These are phyloP conservation scores for Cicer pinnatifidum DNA, from an alignment of 306 rosid species.

Conservation along the genomic window DNA sequence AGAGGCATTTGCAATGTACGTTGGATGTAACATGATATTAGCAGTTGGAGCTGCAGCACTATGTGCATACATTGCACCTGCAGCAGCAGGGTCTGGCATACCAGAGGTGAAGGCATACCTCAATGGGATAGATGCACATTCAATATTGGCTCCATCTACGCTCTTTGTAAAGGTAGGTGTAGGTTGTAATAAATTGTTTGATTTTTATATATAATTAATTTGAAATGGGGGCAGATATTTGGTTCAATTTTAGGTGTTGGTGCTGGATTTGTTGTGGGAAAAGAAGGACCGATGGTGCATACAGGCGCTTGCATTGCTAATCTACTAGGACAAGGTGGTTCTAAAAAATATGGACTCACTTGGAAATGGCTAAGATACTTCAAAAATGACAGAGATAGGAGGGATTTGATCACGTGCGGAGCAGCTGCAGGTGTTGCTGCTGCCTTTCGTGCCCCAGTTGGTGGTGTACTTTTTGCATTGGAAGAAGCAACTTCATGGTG, in stretches of 20 bases:
- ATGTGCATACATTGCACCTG: conserved; percentile 77
- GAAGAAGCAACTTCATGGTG: too few relatives aligned
- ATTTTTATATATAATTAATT: neutral
- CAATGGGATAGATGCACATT: conserved; percentile 73
- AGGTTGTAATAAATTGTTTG: neutral
- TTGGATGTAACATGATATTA: conserved; percentile 58
- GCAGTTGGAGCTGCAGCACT: conserved; percentile 64
- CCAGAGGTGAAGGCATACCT: conserved; percentile 95
- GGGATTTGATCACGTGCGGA: conserved; percentile 83
- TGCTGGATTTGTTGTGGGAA: conserved; percentile 77
- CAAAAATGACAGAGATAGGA: conserved; percentile 75
- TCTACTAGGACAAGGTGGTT: conserved; percentile 84
- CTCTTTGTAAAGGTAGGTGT: conserved; percentile 70
- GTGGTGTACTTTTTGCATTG: too few relatives aligned
- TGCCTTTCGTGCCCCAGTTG: too few relatives aligned
- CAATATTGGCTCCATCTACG: conserved; percentile 79
- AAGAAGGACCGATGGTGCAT: conserved; percentile 92
- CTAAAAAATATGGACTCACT: conserved; percentile 65
- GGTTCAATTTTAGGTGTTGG: conserved; percentile 83
- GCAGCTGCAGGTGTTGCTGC: conserved; percentile 39
- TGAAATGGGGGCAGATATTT: conserved; percentile 72
- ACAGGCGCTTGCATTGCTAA: conserved; percentile 85
- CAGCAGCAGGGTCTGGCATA: conserved; percentile 89
- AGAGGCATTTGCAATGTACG: conserved; percentile 60
- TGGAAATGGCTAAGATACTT: conserved; percentile 81